Conservation (phyloP, 768 basidiomycete genomes). For the Russula foetens region DNA sequence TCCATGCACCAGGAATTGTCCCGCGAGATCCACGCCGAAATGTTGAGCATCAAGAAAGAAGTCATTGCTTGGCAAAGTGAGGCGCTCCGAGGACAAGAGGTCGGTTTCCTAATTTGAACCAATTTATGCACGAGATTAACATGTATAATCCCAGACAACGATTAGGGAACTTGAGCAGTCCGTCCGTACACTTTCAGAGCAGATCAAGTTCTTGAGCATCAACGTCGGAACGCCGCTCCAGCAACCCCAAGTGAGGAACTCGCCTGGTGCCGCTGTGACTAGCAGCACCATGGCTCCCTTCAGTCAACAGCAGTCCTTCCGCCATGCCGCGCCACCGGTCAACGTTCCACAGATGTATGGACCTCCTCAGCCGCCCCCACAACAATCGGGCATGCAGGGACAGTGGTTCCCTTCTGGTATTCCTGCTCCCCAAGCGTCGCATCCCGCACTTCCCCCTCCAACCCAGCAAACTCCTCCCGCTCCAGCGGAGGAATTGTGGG, state of each 20-base stretch:
- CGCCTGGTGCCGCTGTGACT: constrained; percentile 16
- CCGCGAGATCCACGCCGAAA: constrained; percentile 66
- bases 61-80: constrained; percentile 77
- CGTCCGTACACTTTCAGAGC: constrained; percentile 66
- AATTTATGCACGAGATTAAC: constrained; percentile 15
- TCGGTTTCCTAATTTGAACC: constrained; percentile 27
- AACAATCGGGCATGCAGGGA: constrained; percentile 25
- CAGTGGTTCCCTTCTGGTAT: constrained; percentile 58
- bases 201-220: constrained; percentile 70
- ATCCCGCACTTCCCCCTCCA: constrained; percentile 64
- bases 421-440: constrained; percentile 76
- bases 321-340: constrained; percentile 33
- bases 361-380: constrained; percentile 15
- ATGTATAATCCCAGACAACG: constrained; percentile 38
- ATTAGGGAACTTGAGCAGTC: constrained; percentile 78
- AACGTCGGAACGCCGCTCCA: constrained; percentile 30
- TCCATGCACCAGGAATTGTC: constrained; percentile 74
- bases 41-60: constrained; percentile 72
- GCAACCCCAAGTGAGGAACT: constrained; percentile 18
- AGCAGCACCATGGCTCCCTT: constrained; percentile 5
- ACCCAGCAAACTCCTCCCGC: constrained; percentile 43
- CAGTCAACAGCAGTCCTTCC: constrained; percentile 14
- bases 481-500: constrained; percentile 64
- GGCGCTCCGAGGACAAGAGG: constrained; percentile 71
- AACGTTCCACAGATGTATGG: constrained; percentile 25